These are phyloP conservation scores for Sapria himalayana DNA, from an alignment of 345 rosid species.

Conservation along the genomic window DNA sequence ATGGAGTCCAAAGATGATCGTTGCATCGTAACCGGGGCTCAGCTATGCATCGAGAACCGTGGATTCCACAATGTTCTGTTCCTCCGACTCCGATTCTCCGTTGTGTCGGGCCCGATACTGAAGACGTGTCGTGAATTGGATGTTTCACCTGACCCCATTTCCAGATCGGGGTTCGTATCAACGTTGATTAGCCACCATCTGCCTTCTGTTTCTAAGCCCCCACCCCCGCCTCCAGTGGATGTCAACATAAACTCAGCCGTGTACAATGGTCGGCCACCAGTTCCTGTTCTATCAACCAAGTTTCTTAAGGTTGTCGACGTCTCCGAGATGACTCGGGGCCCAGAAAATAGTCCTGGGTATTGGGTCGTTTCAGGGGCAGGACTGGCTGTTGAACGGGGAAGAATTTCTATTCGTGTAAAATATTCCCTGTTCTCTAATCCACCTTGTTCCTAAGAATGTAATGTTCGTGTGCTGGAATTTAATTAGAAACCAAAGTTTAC, in stretches of 20 bases:
- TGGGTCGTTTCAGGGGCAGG: slow-evolving; percentile 95
- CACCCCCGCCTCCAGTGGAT: slow-evolving; percentile 67
- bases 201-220: slow-evolving; percentile 60
- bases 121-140: slow-evolving; percentile 74
- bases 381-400: slow-evolving; percentile 62
- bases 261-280: slow-evolving; percentile 90
- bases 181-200: slow-evolving; percentile 83
- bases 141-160: slow-evolving; percentile 54
- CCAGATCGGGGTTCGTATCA: slow-evolving; percentile 73
- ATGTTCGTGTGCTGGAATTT: no score
- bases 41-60: slow-evolving; percentile 57
- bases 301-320: slow-evolving; percentile 76
- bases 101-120: slow-evolving; percentile 29
- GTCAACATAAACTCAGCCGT: slow-evolving; percentile 85
- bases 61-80: slow-evolving; percentile 77
- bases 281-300: slow-evolving; percentile 66
- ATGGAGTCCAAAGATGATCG: slow-evolving; percentile 67
- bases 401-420: slow-evolving; percentile 74
- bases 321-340: slow-evolving; percentile 85
- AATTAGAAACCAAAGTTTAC: no score
- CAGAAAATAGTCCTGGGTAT: slow-evolving; percentile 81
- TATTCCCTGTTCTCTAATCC: slow-evolving; percentile 76
- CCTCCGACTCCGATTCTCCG: slow-evolving; percentile 58
- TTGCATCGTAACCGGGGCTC: slow-evolving; percentile 77
- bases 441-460: no score